These are phyloP conservation scores for Fusarium cyanostomum DNA, from an alignment of 2,329 filamentous ascomycete species.

Conservation along the genomic window DNA sequence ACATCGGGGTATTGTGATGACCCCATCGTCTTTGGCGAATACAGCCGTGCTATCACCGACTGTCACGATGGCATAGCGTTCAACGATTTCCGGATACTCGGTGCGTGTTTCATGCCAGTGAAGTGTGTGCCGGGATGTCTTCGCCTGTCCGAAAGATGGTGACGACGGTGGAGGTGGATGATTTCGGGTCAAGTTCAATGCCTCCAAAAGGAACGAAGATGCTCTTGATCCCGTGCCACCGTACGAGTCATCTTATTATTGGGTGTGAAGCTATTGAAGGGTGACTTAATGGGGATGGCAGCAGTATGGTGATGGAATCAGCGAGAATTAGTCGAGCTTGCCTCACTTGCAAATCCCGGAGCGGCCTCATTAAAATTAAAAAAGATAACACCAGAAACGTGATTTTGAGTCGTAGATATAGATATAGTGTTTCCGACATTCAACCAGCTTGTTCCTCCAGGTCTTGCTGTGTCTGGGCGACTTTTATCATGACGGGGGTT, in stretches of 20 bases:
- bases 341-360: too few species aligned
- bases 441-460: not conserved
- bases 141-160: constrained; percentile 21
- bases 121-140: constrained; percentile 22
- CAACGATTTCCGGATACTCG: constrained; percentile 31
- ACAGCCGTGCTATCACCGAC: constrained; percentile 30
- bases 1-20: constrained; percentile 34
- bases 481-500: constrained; percentile 3
- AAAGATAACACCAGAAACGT: not conserved
- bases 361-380: not conserved
- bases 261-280: not conserved
- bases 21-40: constrained; percentile 28
- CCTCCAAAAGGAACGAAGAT: constrained; percentile 18
- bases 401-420: not conserved
- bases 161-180: constrained; percentile 1
- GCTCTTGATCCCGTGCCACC: constrained; percentile 11
- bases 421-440: not conserved
- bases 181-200: constrained; percentile 9
- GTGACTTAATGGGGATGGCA: not conserved
- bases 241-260: constrained; percentile 8
- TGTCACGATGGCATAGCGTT: constrained; percentile 35
- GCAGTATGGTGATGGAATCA: not conserved
- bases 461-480: not conserved
- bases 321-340: not conserved
- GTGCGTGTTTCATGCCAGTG: constrained; percentile 33